Evolutionary conservation across 73 alveolate species (phyloP), one percentile per base, ranked within the genome.

Genomic region (Urostyla sp.): DNA sequence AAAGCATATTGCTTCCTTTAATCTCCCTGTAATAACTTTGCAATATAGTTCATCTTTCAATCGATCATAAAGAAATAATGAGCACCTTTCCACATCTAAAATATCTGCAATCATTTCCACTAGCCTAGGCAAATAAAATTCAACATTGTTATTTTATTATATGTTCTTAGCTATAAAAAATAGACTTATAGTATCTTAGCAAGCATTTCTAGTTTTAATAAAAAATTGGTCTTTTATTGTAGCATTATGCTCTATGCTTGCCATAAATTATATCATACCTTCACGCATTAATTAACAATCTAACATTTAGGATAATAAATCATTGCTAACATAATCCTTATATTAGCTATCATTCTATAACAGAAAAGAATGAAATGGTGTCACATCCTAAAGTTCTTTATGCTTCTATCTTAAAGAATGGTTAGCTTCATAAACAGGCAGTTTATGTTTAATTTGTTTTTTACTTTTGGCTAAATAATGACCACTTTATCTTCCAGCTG

Each of bases 1-100:
- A 49, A 66, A 67, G 23, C 78, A 15, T 1, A 81, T 67, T 7
- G 74, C 60, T 18, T 67, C 85, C 31, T 67, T 81, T 53, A 63
- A 37, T 34, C 67, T 81, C 38, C 91, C 91, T 15, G 91, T 81
- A 40, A 81, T 81, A 10, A 81, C 91, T 48, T 81, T 81, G 59
- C 91, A 81, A 32, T 81, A 81, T 31, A 81, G 43, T 27, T 67
- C 85, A 51, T 81, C 91, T 35, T 38, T 51, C 21, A 51, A 13
- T 23, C 61, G 24, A 30, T 81, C 91, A 52, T 67, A 81, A 15
- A 81, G 59, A 38, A 52, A 81, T 11, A 81, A 40, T 16, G 85
- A 48, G 21, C 85, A 66, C 35, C 91, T 27, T 44, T 81, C 91
- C 1, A 49, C 52, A 21, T 81, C 91, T 5, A 81, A 73, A 5